Evolutionary conservation across 2,329 filamentous ascomycete genomes (phyloP), one percentile per base, ranked within the genome.

Genomic region (Uncinocarpus reesii): DNA sequence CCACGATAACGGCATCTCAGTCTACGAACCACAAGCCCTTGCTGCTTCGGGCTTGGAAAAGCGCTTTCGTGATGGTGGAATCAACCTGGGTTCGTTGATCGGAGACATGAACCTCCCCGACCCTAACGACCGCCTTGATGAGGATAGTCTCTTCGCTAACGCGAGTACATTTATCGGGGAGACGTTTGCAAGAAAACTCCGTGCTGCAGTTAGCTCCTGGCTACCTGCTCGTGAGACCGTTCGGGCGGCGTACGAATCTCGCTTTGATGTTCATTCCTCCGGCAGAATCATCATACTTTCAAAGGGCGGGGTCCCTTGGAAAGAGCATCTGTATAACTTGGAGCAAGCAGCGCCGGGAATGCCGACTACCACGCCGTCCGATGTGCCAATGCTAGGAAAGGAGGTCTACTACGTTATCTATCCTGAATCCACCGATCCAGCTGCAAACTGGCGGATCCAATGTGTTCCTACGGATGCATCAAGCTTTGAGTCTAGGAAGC

Each of bases 1-100:
- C 50, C 90, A 98, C 69, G 92, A 98, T 74, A 98, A 98, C 66
- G 92, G 92, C 57, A 84, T 98, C 62, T 82, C 81, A 21, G 77
- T 75, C 50, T 93, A 93, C 69, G 86, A 95, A 63, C 74, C 84
- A 23, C 74, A 75, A 20, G 80, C 74, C 26, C 64, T 95, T 15
- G 68, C 78, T 24, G 75, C 80, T 24, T 84, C 86, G 0, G 84
- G 83, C 3, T 67, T 95, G 35, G 72, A 84, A 66, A 92, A 89
- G 73, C 81, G 82, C 57, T 95, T 93, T 71, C 83, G 81, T 58
- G 77, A 89, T 60, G 83, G 84, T 51, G 85, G 82, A 43, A 89
- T 95, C 71, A 83, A 79, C 43, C 80, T 98, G 51, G 86, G 87
- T 48, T 85, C 87, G 54, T 74, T 95, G 56, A 87, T 98, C 42